phyloP scores from a whole-genome alignment of 345 rosid genomes.

The Camelina neglecta region DNA sequence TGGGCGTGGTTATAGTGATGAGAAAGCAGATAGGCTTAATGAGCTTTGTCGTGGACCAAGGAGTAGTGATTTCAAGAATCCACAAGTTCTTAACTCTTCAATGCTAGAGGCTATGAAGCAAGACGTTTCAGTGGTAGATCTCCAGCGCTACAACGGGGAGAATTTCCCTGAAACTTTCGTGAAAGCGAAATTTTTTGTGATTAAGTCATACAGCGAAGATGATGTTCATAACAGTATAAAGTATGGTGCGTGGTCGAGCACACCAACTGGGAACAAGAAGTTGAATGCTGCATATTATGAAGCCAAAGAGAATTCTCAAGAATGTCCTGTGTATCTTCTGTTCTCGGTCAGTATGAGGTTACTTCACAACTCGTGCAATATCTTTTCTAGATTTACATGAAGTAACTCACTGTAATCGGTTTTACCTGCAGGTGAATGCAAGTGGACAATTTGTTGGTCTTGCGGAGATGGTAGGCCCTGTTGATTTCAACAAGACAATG shows the following conservation, averaged over 20 bases:
- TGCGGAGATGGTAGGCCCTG: constrained; percentile 78
- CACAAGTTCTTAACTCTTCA: constrained; percentile 47
- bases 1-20: constrained; percentile 53
- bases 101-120: constrained; percentile 42
- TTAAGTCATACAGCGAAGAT: constrained; percentile 84
- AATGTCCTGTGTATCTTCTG: constrained; percentile 70
- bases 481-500: constrained; percentile 70
- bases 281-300: constrained; percentile 65
- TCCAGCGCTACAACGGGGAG: constrained; percentile 55
- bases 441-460: constrained; percentile 86
- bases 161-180: constrained; percentile 56
- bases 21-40: constrained; percentile 69
- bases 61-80: constrained; percentile 55
- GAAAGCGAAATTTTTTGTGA: constrained; percentile 71
- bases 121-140: constrained; percentile 47
- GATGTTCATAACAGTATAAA: constrained; percentile 87
- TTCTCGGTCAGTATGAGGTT: constrained; percentile 64
- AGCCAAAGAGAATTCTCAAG: constrained; percentile 56
- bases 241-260: constrained; percentile 80
- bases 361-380: not conserved
- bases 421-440: constrained; percentile 70
- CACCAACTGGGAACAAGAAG: constrained; percentile 77
- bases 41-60: constrained; percentile 88
- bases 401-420: not conserved
- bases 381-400: not conserved